phyloP scores from a whole-genome alignment of 768 basidiomycete genomes.

The Auriscalpium orientale region DNA sequence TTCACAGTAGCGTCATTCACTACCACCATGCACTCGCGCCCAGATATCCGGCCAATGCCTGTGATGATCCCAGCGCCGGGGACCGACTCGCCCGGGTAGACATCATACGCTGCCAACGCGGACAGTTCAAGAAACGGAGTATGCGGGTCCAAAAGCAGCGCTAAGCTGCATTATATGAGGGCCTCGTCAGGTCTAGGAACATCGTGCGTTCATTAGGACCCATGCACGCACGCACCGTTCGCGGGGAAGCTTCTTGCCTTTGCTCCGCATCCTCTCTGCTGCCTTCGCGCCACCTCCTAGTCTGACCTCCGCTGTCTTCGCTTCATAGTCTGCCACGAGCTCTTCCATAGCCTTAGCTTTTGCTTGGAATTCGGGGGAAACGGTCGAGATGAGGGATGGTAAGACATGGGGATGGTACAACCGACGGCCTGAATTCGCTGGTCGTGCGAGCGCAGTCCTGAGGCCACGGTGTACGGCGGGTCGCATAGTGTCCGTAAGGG shows the following conservation, averaged over 20 bases:
- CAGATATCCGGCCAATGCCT: constrained; percentile 63
- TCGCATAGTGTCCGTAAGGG: too few relatives aligned
- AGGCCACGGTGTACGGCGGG: too few relatives aligned
- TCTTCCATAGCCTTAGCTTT: constrained; percentile 64
- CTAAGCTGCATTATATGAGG: constrained; percentile 1
- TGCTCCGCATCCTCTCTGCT: constrained; percentile 62
- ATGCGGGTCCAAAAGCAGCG: constrained; percentile 71
- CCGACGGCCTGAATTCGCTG: neutral
- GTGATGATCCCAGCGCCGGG: constrained; percentile 90
- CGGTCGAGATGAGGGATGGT: constrained; percentile 61
- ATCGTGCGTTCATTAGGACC: too few relatives aligned
- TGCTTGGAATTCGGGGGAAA: constrained; percentile 62
- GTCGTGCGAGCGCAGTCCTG: too few relatives aligned
- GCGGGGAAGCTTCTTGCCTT: constrained; percentile 77
- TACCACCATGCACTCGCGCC: constrained; percentile 79
- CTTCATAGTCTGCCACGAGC: constrained; percentile 57
- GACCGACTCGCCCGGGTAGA: constrained; percentile 68
- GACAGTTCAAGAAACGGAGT: constrained; percentile 90
- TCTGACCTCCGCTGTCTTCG: constrained; percentile 49
- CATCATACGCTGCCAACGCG: constrained; percentile 77
- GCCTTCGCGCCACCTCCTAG: constrained; percentile 73
- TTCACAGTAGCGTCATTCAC: constrained; percentile 95
- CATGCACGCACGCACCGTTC: constrained; percentile 51
- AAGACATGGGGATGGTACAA: constrained; percentile 66
- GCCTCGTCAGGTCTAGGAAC: too few relatives aligned